Evolutionary conservation across 1,284 basidiomycete genomes (phyloP).

Genomic region (Tilletiaria anomala): DNA sequence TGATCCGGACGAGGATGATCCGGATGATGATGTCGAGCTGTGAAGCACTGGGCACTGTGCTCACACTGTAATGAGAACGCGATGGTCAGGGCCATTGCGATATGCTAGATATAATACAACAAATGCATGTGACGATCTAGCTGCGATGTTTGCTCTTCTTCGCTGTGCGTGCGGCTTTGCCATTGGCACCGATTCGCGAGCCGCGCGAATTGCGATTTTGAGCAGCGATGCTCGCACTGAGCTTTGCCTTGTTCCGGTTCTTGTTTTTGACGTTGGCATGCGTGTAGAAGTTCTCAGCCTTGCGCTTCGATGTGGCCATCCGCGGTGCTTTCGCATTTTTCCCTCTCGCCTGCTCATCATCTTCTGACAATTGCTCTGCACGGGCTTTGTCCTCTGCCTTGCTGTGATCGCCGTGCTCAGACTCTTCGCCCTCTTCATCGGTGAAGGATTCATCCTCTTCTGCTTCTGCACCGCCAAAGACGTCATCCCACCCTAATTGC

Average conservation of each 20-base stretch:
- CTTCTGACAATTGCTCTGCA: conserved; percentile 28
- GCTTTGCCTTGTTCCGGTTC: conserved; percentile 41
- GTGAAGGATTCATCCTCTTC: conserved; percentile 33
- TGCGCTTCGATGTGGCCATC: conserved; percentile 48
- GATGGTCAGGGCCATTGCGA: no score
- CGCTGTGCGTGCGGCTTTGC: conserved; percentile 11
- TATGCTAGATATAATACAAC: not conserved
- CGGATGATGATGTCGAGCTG: no score
- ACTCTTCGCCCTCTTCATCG: conserved; percentile 5
- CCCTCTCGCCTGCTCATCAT: conserved; percentile 10
- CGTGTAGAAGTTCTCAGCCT: conserved; percentile 75
- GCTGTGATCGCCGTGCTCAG: no score
- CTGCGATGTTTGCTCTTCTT: conserved; percentile 1
- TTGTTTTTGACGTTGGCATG: conserved; percentile 41
- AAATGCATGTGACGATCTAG: not conserved
- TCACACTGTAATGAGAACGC: no score
- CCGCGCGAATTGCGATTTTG: conserved; percentile 13
- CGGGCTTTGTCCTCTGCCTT: conserved; percentile 16
- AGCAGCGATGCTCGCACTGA: not conserved
- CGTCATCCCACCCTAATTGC: conserved; percentile 68
- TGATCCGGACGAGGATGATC: no score
- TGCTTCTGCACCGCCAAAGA: conserved; percentile 50
- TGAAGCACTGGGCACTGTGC: no score
- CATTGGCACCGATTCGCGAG: conserved; percentile 25
- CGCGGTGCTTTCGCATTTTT: conserved; percentile 20